Evolutionary conservation across 768 basidiomycete species (phyloP).

Genomic region (Mycena galopus): DNA sequence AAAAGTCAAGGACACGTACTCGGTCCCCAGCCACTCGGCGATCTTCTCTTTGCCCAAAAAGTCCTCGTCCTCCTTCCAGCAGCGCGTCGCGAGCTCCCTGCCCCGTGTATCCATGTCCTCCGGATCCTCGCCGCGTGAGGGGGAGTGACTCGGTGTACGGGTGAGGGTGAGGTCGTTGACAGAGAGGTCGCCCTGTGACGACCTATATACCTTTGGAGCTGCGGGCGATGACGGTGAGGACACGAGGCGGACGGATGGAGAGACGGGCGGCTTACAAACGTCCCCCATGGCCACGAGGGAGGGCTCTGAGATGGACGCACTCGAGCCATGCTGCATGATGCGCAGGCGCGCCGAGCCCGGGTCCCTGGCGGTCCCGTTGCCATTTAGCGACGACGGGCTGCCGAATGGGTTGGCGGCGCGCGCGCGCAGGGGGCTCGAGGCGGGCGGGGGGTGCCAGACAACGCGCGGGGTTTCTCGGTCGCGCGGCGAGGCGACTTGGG

Average conservation of each 20-base stretch:
- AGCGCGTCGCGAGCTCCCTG: slow-evolving; percentile 79
- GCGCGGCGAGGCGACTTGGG: slow-evolving; percentile 50
- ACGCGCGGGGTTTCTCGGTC: slow-evolving; percentile 48
- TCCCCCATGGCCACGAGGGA: slow-evolving; percentile 73
- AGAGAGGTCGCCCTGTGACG: slow-evolving; percentile 52
- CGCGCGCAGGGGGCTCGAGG: slow-evolving; percentile 59
- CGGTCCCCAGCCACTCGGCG: slow-evolving; percentile 95
- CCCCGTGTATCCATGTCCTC: slow-evolving; percentile 74
- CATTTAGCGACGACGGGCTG: slow-evolving; percentile 31
- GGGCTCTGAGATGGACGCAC: slow-evolving; percentile 87
- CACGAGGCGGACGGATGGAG: slow-evolving; percentile 25
- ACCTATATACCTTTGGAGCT: slow-evolving; percentile 44
- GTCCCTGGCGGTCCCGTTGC: slow-evolving; percentile 44
- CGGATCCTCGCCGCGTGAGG: slow-evolving; percentile 60
- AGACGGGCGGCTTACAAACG: slow-evolving; percentile 55
- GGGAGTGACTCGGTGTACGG: slow-evolving; percentile 58
- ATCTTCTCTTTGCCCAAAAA: slow-evolving; percentile 92
- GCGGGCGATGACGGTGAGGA: slow-evolving; percentile 23
- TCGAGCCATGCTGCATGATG: slow-evolving; percentile 78
- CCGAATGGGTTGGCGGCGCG: slow-evolving; percentile 52
- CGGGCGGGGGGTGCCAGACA: slow-evolving; percentile 47
- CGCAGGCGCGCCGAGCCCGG: slow-evolving; percentile 57
- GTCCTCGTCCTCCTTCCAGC: slow-evolving; percentile 88
- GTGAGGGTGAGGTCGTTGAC: slow-evolving; percentile 62
- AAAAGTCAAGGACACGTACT: slow-evolving; percentile 67